Base-by-base conservation (phyloP, 371 early-diverging fungal species). In the Apophysomyces elegans region DNA sequence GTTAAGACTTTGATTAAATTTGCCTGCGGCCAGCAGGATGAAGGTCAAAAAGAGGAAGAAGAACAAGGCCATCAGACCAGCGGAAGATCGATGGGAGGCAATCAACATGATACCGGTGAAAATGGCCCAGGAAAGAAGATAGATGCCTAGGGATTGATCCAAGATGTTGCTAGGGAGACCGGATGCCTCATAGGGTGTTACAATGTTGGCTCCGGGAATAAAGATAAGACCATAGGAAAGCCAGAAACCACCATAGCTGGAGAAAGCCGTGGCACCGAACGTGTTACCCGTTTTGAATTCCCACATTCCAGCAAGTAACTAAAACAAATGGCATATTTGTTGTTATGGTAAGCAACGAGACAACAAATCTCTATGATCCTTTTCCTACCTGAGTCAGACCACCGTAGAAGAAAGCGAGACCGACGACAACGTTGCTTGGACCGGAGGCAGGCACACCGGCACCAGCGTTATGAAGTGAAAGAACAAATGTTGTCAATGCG, bases 241-340 rank as follows among this genome's bases (percentile, higher is more conserved):
- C 92, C 91, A 93, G 83, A 90, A 90, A 38, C 86, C 90, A 67
- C 90, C 93, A 68, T 86, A 90, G 21, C 86, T 84, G 9, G 86
- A 81, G 76, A 93, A 93, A 8, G 90, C 91, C n/a, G 92, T 92
- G 36, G 90, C 93, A 64, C 91, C 93, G 73, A 92, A 91, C n/a
- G 89, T 90, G 70, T 90, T 91, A 61, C 88, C 86, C 36, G 80
- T 75, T 57, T 58, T 47, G 56, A 63, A 63, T 39, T 63, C 63
- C 63, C 63, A 63, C 63, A 63, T 63, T 18, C 93, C 93, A 62
- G 92, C 91, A 7, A 83, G 69, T 47, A 89, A 72, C 80, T 88
- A 14, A 50, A 1, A 61, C 45, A 50, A 59, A 63, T 12, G 44
- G 60, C 36, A 35, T 65, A 43, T 14, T 58, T 21, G 18, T 6